These are phyloP conservation scores for Dimargaris cristalligena DNA, from an alignment of 192 early-diverging fungal genomes.

Conservation along the genomic window DNA sequence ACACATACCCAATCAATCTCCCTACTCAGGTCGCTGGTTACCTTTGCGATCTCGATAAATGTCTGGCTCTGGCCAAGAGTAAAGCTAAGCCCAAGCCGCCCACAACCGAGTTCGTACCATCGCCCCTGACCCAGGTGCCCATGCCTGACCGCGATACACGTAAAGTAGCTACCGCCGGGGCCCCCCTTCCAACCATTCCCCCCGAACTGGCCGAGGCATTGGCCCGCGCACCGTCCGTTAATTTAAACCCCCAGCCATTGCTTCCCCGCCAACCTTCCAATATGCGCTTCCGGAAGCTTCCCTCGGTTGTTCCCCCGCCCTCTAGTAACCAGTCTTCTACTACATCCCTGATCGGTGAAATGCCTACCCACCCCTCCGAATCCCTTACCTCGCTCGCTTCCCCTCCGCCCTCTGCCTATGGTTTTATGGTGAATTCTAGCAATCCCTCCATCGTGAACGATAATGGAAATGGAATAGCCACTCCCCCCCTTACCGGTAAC, in stretches of 20 bases:
- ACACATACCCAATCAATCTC: background rate
- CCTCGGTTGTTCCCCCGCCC: no score
- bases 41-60: background rate
- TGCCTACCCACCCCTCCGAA: no score
- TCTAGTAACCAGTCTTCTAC: background rate
- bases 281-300: no score
- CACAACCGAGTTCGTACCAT: background rate
- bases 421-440: no score
- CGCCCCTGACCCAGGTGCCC: background rate
- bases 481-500: no score
- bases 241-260: no score
- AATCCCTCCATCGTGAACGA: no score
- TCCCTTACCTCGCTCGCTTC: no score
- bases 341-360: background rate
- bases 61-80: background rate
- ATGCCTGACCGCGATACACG: background rate
- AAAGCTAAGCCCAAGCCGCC: background rate
- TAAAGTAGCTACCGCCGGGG: background rate
- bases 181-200: background rate
- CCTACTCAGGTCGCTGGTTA: background rate
- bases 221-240: background rate
- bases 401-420: no score
- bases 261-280: no score
- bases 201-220: background rate
- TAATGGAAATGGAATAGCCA: no score